Base-by-base conservation (phyloP, 495 filamentous ascomycete species). In the Daldinia caldariorum region DNA sequence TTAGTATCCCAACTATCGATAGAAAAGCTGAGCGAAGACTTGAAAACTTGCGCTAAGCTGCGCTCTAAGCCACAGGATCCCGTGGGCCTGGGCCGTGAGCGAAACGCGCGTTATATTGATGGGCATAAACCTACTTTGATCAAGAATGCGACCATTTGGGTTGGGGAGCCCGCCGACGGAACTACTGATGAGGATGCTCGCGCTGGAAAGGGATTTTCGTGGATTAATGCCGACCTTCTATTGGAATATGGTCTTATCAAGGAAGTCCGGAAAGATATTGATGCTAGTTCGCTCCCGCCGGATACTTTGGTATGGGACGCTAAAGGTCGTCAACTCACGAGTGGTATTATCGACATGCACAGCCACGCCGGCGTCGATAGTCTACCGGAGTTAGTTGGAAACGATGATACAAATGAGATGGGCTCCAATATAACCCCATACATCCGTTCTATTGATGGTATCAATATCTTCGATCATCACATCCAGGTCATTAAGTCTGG, bases 271-370 rank as follows among this genome's bases (percentile, higher is more conserved):
- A 56, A 61, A 0, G 62, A 71, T 39, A 83, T 84, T 39, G 72
- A 76, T n/a, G 49, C 65, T 8, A 63, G 54, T 29, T 63, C 72
- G 1, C 61, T 82, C 16, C 53, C 82, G 5, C 63, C 71, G 8
- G 77, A 82, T 66, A 79, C 79, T 2, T 51, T 77, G 4, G 72
- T 87, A 51, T 85, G 79, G 67, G 72, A 89, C 43, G 82, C 86
- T n/a, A 67, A 84, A 37, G 88, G 89, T 12, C 79, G 83, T n/a
- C 85, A 79, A 38, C 77, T 91, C 6, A 91, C 89, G 4, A 82
- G 81, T 13, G 89, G 88, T 41, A 84, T 90, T 62, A 86, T 90
- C 38, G 88, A 90, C 71, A 89, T 91, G 86, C 89, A 91, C 77
- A 85, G 81, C 41, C 89, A 91, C 76, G 79, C 84, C n/a, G 82